Conservation (phyloP, 176 grass and related monocot species). For the Cocos nucifera region DNA sequence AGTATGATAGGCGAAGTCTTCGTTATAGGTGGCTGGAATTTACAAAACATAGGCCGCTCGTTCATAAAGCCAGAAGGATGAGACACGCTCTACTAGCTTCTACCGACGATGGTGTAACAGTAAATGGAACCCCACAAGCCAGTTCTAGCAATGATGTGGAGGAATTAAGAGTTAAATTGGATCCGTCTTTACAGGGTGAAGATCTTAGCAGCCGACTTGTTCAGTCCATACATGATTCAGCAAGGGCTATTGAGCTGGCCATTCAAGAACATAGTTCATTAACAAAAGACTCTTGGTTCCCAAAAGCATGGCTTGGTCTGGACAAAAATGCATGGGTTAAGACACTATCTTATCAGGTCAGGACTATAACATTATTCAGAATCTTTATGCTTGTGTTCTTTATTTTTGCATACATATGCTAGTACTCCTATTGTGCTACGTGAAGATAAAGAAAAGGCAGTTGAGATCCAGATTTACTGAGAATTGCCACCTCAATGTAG, state of each 20-base stretch:
- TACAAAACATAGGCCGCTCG: conserved; percentile 24
- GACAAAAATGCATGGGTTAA: conserved; percentile 93
- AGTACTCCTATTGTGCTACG: neutral
- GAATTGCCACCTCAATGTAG: no score
- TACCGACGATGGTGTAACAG: conserved; percentile 49
- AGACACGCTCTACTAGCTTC: conserved; percentile 42
- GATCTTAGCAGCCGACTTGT: conserved; percentile 62
- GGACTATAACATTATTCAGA: conserved; percentile 11
- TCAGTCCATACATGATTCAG: conserved; percentile 91
- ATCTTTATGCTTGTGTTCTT: no score
- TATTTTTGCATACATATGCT: neutral
- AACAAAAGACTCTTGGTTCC: conserved; percentile 54
- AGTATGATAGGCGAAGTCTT: conserved; percentile 21
- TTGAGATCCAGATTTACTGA: no score
- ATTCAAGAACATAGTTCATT: conserved; percentile 57
- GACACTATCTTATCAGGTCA: conserved; percentile 78
- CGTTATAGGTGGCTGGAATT: conserved; percentile 51
- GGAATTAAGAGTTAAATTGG: conserved; percentile 67
- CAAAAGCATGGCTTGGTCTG: conserved; percentile 71
- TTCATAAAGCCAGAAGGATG: conserved; percentile 35
- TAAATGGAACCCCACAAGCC: conserved; percentile 54
- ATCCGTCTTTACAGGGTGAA: conserved; percentile 58
- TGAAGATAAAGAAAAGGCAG: no score
- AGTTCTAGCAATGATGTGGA: conserved; percentile 50
- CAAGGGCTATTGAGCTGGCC: conserved; percentile 77